Evolutionary conservation across 2,329 filamentous ascomycete species (phyloP).

Genomic region (Uncinocarpus reesii): DNA sequence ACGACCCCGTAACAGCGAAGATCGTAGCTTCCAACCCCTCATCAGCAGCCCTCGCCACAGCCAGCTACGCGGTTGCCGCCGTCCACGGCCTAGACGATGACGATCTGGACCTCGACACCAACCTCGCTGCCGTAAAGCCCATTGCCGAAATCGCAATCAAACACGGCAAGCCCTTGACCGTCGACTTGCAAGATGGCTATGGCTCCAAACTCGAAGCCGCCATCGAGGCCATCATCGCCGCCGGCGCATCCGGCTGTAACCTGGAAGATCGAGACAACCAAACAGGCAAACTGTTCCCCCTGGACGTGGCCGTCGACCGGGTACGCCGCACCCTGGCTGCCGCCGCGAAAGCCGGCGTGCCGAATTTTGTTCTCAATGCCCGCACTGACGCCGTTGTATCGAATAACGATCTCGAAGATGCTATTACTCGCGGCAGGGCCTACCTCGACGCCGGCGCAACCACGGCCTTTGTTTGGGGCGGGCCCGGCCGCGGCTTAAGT

Average conservation of each 20-base stretch:
- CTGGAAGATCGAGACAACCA: conserved; percentile 45
- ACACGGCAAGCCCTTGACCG: conserved; percentile 42
- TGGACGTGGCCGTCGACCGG: conserved; percentile 42
- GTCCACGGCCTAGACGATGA: conserved; percentile 39
- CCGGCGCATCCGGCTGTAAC: conserved; percentile 49
- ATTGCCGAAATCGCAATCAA: conserved; percentile 38
- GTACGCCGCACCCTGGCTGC: conserved; percentile 30
- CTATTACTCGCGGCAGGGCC: conserved; percentile 45
- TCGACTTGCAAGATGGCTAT: conserved; percentile 54
- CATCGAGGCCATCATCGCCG: conserved; percentile 37
- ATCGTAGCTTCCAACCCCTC: conserved; percentile 31
- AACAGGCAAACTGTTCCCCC: conserved; percentile 28
- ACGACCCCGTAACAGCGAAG: conserved; percentile 42
- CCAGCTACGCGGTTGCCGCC: conserved; percentile 44
- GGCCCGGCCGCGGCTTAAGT: conserved; percentile 34
- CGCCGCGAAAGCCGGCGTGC: conserved; percentile 37
- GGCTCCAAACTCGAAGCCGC: conserved; percentile 39
- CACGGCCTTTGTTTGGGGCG: conserved; percentile 54
- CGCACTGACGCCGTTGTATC: conserved; percentile 45
- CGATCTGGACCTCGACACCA: conserved; percentile 42
- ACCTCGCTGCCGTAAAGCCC: conserved; percentile 39
- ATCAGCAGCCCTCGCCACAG: conserved; percentile 40
- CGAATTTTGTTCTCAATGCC: conserved; percentile 50
- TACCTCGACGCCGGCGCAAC: conserved; percentile 50
- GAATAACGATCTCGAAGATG: conserved; percentile 38